phyloP scores from a whole-genome alignment of 2,329 filamentous ascomycete genomes.

The Tympanopsis confertula region DNA sequence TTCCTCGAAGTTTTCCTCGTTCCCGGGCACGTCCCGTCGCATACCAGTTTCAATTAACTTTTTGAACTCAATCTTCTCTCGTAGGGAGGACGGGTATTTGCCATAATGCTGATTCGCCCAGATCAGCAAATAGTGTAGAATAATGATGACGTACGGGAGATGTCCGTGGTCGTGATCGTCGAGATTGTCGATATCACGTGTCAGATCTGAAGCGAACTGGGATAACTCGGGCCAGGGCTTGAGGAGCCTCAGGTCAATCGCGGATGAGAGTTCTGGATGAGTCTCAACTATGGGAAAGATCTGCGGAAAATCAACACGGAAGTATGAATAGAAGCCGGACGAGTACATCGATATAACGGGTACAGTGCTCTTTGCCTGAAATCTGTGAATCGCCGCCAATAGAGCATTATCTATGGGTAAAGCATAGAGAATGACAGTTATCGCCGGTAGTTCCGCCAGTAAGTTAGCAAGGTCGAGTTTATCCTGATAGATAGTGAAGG shows the following conservation, averaged over 20 bases:
- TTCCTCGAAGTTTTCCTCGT: constrained; percentile 95
- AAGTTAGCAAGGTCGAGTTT: constrained; percentile 13
- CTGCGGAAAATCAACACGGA: constrained; percentile 67
- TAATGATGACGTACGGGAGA: constrained; percentile 72
- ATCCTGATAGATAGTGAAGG: too few species aligned
- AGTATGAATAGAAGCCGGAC: constrained; percentile 84
- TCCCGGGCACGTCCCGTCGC: constrained; percentile 64
- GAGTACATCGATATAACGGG: constrained; percentile 77
- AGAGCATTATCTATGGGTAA: constrained; percentile 42
- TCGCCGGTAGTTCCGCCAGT: constrained; percentile 24
- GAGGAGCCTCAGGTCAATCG: constrained; percentile 72
- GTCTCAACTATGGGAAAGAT: constrained; percentile 90
- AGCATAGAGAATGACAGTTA: constrained; percentile 49
- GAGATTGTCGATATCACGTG: constrained; percentile 56
- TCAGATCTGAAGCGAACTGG: constrained; percentile 55
- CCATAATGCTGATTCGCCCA: constrained; percentile 69
- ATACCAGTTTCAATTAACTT: constrained; percentile 55
- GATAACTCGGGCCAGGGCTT: constrained; percentile 75
- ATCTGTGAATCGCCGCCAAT: constrained; percentile 33
- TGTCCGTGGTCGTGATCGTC: constrained; percentile 79
- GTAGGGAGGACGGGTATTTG: constrained; percentile 59
- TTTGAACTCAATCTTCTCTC: constrained; percentile 77
- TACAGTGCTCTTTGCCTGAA: constrained; percentile 43
- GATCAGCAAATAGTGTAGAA: constrained; percentile 69
- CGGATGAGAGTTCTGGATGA: constrained; percentile 78